Evolutionary conservation across 768 basidiomycete genomes (phyloP), one percentile per base, ranked within the genome.

Genomic region (Trametopsis cervina): DNA sequence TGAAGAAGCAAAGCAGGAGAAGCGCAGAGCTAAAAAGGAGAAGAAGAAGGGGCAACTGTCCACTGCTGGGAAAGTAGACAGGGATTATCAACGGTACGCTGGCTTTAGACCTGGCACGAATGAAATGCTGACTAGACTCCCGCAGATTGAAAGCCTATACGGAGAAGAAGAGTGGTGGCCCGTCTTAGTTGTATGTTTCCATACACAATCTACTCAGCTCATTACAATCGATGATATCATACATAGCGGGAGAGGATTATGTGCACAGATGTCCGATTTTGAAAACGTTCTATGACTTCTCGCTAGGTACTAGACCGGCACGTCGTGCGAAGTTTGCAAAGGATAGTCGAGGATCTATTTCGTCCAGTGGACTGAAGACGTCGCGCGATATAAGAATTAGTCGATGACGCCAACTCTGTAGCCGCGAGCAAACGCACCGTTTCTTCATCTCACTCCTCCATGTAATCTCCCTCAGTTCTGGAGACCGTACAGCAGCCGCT

Each of bases 361-460:
- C 57, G 13, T 57, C 61, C 18, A 47, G 27, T n/a, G 60, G 44
- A 17, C 59, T 60, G 39, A 1, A 15, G 18, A n/a, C 12, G 22
- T n/a, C n/a, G n/a, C n/a, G n/a, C n/a, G n/a, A n/a, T n/a, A n/a
- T n/a, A n/a, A n/a, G n/a, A n/a, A n/a, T n/a, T n/a, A n/a, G n/a
- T n/a, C n/a, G n/a, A n/a, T n/a, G n/a, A n/a, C n/a, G n/a, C n/a
- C n/a, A n/a, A n/a, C n/a, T n/a, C n/a, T n/a, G n/a, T n/a, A n/a
- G n/a, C n/a, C n/a, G n/a, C n/a, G n/a, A n/a, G 12, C 29, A 2
- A 18, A 54, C 79, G 55, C 56, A 89, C 89, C 83, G 75, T 60
- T 76, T 82, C 57, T 76, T 77, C 89, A 92, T 92, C 66, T 94
- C 89, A 56, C 85, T 89, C 15, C 87, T 78, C 90, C 89, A 93